phyloP scores from a whole-genome alignment of 2,329 filamentous ascomycete species.

The Epichloe sp. region DNA sequence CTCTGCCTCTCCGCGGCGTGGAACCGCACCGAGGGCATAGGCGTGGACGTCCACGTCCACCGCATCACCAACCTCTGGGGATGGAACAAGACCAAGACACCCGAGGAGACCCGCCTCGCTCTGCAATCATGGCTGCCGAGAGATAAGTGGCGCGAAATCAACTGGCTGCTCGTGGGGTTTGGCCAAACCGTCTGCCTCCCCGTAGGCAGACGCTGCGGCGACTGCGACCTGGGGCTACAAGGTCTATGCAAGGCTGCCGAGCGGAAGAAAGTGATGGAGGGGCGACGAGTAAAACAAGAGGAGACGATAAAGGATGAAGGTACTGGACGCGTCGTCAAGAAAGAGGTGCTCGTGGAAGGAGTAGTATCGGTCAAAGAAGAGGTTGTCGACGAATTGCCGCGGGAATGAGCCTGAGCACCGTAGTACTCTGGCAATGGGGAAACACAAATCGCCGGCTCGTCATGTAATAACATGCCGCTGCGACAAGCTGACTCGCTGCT shows the following conservation, averaged over 20 bases:
- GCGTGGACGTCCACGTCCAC: slow-evolving; percentile 90
- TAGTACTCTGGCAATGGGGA: not conserved
- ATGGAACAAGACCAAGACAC: slow-evolving; percentile 70
- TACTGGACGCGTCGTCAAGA: slow-evolving; percentile 11
- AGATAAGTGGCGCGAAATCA: slow-evolving; percentile 86
- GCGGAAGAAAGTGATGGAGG: slow-evolving; percentile 45
- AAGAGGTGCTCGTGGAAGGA: slow-evolving; percentile 11
- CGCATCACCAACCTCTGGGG: slow-evolving; percentile 91
- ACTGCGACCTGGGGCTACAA: slow-evolving; percentile 65
- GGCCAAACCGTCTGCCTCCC: slow-evolving; percentile 80
- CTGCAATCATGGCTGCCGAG: slow-evolving; percentile 73
- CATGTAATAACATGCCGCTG: not conserved
- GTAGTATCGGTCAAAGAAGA: slow-evolving; percentile 12
- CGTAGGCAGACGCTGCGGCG: slow-evolving; percentile 66
- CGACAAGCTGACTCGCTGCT: not conserved
- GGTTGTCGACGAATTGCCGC: not conserved
- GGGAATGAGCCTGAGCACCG: not conserved
- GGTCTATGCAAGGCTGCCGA: slow-evolving; percentile 68
- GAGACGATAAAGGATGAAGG: slow-evolving; percentile 13
- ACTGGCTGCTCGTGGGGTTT: slow-evolving; percentile 74
- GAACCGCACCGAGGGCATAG: slow-evolving; percentile 58
- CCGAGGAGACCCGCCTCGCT: slow-evolving; percentile 66
- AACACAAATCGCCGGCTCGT: not conserved
- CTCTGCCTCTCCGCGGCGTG: slow-evolving; percentile 67
- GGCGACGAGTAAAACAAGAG: slow-evolving; percentile 31